Evolutionary conservation across 1,284 basidiomycete species (phyloP).

Genomic region (Veloboletus limbatus): DNA sequence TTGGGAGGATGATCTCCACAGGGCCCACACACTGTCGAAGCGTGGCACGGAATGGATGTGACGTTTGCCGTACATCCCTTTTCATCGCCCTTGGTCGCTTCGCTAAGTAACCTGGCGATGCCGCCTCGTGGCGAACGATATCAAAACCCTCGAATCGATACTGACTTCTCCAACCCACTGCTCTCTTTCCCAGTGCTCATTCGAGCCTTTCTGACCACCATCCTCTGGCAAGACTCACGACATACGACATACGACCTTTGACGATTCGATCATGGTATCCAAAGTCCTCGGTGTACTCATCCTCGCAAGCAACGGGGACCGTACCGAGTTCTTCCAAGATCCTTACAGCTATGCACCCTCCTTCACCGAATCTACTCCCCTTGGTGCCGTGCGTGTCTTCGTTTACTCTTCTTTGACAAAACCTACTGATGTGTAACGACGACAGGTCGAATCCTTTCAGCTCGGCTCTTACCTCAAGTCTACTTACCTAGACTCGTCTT

Average conservation of each 20-base stretch:
- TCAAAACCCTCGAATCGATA: slow-evolving; percentile 28
- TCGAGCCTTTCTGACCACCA: not conserved
- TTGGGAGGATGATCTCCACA: slow-evolving; percentile 17
- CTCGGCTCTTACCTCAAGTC: slow-evolving; percentile 67
- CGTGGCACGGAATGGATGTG: slow-evolving; percentile 31
- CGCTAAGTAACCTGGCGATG: slow-evolving; percentile 31
- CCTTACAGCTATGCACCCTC: slow-evolving; percentile 66
- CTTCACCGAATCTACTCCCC: slow-evolving; percentile 76
- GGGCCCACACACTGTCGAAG: slow-evolving; percentile 23
- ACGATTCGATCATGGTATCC: slow-evolving; percentile 42
- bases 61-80: slow-evolving; percentile 20
- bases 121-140: slow-evolving; percentile 30
- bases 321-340: slow-evolving; percentile 68
- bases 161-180: slow-evolving; percentile 10
- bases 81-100: slow-evolving; percentile 32
- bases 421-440: slow-evolving; percentile 5
- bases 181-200: slow-evolving; percentile 2
- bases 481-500: slow-evolving; percentile 65
- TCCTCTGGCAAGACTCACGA: not conserved
- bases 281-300: slow-evolving; percentile 78
- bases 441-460: slow-evolving; percentile 66
- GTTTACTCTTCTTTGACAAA: not conserved
- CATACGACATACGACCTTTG: no score
- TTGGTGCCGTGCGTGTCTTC: slow-evolving; percentile 63
- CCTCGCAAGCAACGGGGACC: slow-evolving; percentile 81